Base-by-base conservation (phyloP, 1,139 yeast species). In the Yamadazyma songkhlaensis region DNA sequence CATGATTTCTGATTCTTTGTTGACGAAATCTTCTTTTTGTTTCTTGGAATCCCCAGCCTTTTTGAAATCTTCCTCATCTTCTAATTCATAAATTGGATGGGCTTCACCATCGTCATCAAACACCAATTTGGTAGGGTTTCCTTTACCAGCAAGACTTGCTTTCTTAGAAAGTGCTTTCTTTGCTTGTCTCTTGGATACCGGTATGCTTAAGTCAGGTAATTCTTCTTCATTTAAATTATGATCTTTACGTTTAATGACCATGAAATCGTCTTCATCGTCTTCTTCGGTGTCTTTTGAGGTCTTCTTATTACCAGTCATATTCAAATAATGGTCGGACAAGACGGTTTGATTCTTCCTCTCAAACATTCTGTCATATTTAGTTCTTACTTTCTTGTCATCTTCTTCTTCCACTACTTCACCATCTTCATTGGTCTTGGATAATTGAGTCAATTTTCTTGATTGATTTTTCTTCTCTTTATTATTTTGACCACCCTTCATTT, bases 61-160 rank as follows among this genome's bases (percentile, higher is more conserved):
- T 46, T 62, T 74, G 74, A 94, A 92, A 44, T 85, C 95, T 33
- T 82, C 95, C 59, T 89, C 97, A 48, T 84, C 88, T 56, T 88
- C 92, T 43, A 92, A 72, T 61, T 92, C 97, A 55, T 92, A 92
- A 10, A 90, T 70, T 10, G 95, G 86, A 61, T 90, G 97, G 0
- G 97, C 82, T 7, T 72, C 71, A 29, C 99, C 99, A 3, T 92
- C 97, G 46, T 92, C 98, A 55, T 92, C 99, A 57, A 92, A 92
- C 39, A 77, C 74, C 50, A 92, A 62, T 59, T 88, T 92, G 24
- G 87, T 78, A 12, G 96, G 83, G 44, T 79, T 77, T 7, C 89
- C 85, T 43, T 76, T 77, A 15, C 74, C 62, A 25, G 79, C 62
- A n/a, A 80, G 55, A n/a, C 86, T 75, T 10, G 81, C 79, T 58